Evolutionary conservation across 805 yeast species (phyloP).

Genomic region (Candida pini): DNA sequence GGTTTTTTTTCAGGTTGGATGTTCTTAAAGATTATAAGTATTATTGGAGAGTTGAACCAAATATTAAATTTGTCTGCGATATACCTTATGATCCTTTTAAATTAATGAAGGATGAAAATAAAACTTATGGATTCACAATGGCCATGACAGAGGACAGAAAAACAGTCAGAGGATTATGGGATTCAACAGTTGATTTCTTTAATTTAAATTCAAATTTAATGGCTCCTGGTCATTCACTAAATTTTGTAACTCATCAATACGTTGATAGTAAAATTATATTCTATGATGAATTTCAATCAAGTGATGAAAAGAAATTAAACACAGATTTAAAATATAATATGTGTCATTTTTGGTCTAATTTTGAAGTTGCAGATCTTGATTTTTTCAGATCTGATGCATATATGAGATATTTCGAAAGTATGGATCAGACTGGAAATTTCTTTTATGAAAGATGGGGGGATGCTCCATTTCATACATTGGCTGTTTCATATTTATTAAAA

Average conservation of each 20-base stretch:
- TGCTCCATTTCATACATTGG: slow-evolving; percentile 69
- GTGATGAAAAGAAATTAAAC: slow-evolving; percentile 29
- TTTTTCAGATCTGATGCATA: slow-evolving; percentile 56
- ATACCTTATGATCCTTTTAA: slow-evolving; percentile 43
- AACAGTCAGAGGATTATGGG: slow-evolving; percentile 48
- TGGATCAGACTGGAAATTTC: slow-evolving; percentile 61
- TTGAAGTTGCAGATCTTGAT: slow-evolving; percentile 56
- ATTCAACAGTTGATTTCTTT: slow-evolving; percentile 38
- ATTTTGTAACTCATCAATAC: slow-evolving; percentile 39
- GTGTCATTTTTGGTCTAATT: slow-evolving; percentile 64
- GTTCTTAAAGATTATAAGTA: slow-evolving; percentile 41
- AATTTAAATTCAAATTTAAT: slow-evolving; percentile 31
- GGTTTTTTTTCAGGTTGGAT: slow-evolving; percentile 49
- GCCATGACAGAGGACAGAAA: slow-evolving; percentile 42
- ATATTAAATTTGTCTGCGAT: slow-evolving; percentile 43
- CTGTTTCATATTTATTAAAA: slow-evolving; percentile 45
- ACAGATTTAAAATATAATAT: slow-evolving; percentile 39
- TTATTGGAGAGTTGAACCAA: slow-evolving; percentile 59
- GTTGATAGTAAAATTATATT: slow-evolving; percentile 34
- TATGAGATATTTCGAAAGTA: slow-evolving; percentile 44
- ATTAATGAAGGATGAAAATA: slow-evolving; percentile 41
- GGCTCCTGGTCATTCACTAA: slow-evolving; percentile 35
- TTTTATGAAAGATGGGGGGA: slow-evolving; percentile 80
- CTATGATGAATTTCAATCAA: slow-evolving; percentile 7
- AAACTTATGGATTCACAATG: slow-evolving; percentile 45